Evolutionary conservation across 805 yeast genomes (phyloP).

Genomic region (Kazachstania viticola): DNA sequence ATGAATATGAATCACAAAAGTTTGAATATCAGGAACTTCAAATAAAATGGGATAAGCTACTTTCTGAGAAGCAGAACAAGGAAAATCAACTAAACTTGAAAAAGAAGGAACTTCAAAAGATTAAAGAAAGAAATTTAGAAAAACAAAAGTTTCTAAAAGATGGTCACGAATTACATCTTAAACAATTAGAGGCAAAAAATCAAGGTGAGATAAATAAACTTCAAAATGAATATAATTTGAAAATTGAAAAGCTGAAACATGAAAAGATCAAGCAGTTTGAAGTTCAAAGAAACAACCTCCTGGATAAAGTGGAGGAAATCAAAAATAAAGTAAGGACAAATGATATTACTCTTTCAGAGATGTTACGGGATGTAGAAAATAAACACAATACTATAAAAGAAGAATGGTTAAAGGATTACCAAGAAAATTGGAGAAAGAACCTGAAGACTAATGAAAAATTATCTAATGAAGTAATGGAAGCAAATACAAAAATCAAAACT

Average conservation of each 20-base stretch:
- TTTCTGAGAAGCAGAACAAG: slow-evolving; percentile 18
- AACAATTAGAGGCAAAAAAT: slow-evolving; percentile 25
- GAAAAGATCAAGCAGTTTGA: slow-evolving; percentile 26
- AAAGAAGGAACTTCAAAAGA: slow-evolving; percentile 23
- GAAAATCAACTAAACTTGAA: slow-evolving; percentile 22
- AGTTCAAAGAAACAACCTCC: slow-evolving; percentile 19
- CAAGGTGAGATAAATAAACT: slow-evolving; percentile 29
- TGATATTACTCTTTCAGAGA: slow-evolving; percentile 8
- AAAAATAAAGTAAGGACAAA: slow-evolving; percentile 16
- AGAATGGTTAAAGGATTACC: slow-evolving; percentile 19
- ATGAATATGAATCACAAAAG: slow-evolving; percentile 12
- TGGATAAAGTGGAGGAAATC: slow-evolving; percentile 24
- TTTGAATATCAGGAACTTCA: slow-evolving; percentile 13
- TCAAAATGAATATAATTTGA: slow-evolving; percentile 24
- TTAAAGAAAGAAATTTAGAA: slow-evolving; percentile 19
- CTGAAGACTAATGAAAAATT: slow-evolving; percentile 20
- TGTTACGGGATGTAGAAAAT: slow-evolving; percentile 11
- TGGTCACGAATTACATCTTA: slow-evolving; percentile 26
- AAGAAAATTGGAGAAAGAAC: slow-evolving; percentile 19
- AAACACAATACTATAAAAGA: slow-evolving; percentile 12
- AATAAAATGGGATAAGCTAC: slow-evolving; percentile 19
- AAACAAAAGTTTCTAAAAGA: slow-evolving; percentile 16
- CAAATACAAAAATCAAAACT: slow-evolving; percentile 8
- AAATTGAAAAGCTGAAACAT: slow-evolving; percentile 31
- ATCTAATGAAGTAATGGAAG: slow-evolving; percentile 15